Evolutionary conservation across 192 early-diverging fungal species (phyloP), one percentile per base, ranked within the genome.

Genomic region (Entophlyctis helioformis): DNA sequence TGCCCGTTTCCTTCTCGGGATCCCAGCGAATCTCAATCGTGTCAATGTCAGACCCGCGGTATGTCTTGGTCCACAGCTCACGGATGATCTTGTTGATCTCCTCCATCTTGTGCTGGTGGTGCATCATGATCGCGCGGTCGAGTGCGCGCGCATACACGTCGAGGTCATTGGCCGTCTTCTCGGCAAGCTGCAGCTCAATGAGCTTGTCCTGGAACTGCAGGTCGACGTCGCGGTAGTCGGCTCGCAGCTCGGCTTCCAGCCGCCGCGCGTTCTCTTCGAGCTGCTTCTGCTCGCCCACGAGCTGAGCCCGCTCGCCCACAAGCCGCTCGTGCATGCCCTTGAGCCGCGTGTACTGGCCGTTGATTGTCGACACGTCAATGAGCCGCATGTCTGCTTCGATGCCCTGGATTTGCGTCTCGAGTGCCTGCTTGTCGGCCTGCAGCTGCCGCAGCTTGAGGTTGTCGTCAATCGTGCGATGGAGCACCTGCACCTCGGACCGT

Each of bases 11-110:
- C 1, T 71, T 69, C 39, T 95, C 88, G 26, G 78, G 64, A 47
- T 98, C 91, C 2, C 89, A 84, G 3, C 87, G 82, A 37, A 96
- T 96, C 62, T 92, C 93, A 18, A 98, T 94, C 12, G 78, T 81
- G 56, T 99, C 93, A 48, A 99, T 96, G 55, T 99, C 96, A 39
- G 71, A 80, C 18, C 96, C 96, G 48, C 80, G 82, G 67, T 99
- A 99, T 0, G 93, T 96, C 44, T 89, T 89, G 12, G 79, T 71
- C 96, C 96, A 99, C 24, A 99, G 68, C 50, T 99, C 93, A 13
- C 81, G 77, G 53, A 99, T 99, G 40, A 86, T 85, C 60, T 86
- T 83, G 63, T 99, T 99, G 48, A 99, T 78, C 59, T 96, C 91
- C 31, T 87, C 79, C 91, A 99, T 99, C 54, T 96, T 96, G 42